phyloP scores from a whole-genome alignment of 768 basidiomycete genomes.

The Tylopilus subfusipes region DNA sequence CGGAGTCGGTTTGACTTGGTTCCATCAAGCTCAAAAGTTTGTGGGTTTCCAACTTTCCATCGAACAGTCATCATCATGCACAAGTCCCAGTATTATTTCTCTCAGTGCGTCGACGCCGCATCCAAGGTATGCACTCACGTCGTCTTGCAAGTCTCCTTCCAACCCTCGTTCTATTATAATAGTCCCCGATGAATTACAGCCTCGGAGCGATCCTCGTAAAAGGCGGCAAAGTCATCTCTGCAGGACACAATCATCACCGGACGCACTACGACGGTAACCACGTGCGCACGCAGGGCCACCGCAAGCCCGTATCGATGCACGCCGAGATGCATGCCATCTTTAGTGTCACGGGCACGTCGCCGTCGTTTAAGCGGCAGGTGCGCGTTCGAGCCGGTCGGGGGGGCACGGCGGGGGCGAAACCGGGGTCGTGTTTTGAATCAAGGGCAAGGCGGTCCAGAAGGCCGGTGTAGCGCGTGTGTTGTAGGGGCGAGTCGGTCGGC shows the following conservation, averaged over 20 bases:
- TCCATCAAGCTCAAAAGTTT: too few species aligned
- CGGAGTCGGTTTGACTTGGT: not conserved
- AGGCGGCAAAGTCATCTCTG: conserved; percentile 1
- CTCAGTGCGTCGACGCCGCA: conserved; percentile 1
- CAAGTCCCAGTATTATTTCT: conserved; percentile 1
- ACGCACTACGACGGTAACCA: conserved; percentile 5
- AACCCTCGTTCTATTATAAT: too few species aligned
- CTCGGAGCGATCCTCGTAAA: not conserved
- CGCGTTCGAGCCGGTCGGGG: not conserved
- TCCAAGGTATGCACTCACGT: not conserved
- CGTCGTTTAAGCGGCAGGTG: conserved; percentile 6
- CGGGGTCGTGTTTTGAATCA: conserved; percentile 1
- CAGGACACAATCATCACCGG: not conserved
- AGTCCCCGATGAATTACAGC: conserved; percentile 1
- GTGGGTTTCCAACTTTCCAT: not conserved
- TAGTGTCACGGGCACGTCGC: conserved; percentile 1
- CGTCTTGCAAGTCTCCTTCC: not conserved
- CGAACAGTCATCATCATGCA: not conserved
- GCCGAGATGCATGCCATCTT: conserved; percentile 5
- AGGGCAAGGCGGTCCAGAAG: not conserved
- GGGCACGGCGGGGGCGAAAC: not conserved
- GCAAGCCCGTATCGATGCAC: conserved; percentile 2
- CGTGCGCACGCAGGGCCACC: not conserved
- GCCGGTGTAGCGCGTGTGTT: not conserved
- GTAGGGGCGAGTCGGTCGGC: not conserved